Evolutionary conservation across 1,139 yeast species (phyloP).

Genomic region (Lodderomyces margitis): DNA sequence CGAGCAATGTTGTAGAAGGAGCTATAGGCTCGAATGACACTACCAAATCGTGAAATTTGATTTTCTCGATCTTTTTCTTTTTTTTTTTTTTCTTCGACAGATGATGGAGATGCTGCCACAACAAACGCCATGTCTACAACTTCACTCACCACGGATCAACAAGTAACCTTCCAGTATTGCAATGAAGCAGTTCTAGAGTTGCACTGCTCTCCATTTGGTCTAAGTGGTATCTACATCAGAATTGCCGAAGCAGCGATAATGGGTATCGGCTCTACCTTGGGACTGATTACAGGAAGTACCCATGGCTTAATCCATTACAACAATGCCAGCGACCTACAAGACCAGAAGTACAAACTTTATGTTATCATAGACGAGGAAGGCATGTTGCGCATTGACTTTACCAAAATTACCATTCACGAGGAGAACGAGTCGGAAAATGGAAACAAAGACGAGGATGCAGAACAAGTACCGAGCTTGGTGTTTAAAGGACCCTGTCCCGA

Average conservation of each 20-base stretch:
- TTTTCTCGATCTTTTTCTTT: not conserved
- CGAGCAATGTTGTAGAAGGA: too few species aligned
- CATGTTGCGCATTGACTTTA: constrained; percentile 51
- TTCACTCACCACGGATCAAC: constrained; percentile 13
- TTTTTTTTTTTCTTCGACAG: not conserved
- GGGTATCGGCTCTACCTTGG: constrained; percentile 62
- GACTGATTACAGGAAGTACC: constrained; percentile 53
- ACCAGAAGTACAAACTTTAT: constrained; percentile 50
- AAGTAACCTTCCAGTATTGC: constrained; percentile 43
- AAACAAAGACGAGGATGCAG: constrained; percentile 12
- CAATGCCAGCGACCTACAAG: constrained; percentile 45
- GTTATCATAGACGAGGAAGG: constrained; percentile 53
- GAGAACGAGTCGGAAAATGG: constrained; percentile 7
- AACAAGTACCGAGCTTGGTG: constrained; percentile 41
- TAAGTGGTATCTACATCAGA: constrained; percentile 52
- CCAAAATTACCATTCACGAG: constrained; percentile 38
- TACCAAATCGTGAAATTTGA: not conserved
- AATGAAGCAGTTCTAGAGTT: constrained; percentile 55
- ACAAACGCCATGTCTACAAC: constrained; percentile 1
- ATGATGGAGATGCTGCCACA: not conserved
- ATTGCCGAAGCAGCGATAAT: constrained; percentile 51
- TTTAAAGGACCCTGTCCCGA: constrained; percentile 55
- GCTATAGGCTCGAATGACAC: too few species aligned
- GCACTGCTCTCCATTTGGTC: constrained; percentile 61
- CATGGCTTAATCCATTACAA: constrained; percentile 53